These are phyloP conservation scores for Erysimum cheiranthoides DNA, from an alignment of 345 rosid genomes.

Conservation along the genomic window DNA sequence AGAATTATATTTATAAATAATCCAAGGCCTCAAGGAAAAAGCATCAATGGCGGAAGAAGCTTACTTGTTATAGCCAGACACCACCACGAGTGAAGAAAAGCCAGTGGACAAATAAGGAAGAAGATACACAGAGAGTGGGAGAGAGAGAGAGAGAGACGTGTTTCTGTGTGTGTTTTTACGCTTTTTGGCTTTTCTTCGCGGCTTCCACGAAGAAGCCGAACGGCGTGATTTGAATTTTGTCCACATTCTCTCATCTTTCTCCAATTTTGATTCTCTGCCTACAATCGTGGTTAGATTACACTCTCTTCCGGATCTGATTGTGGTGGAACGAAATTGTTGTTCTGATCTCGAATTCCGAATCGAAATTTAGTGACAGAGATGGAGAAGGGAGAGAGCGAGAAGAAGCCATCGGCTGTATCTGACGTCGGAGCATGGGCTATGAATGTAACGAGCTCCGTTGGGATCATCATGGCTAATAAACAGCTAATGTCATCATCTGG, in stretches of 20 bases:
- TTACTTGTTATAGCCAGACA: conserved; percentile 38
- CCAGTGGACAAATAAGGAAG: conserved; percentile 16
- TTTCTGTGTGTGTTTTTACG: neutral
- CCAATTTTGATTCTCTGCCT: neutral
- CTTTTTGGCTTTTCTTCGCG: conserved; percentile 18
- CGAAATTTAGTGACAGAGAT: conserved; percentile 12
- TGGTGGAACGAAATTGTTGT: neutral
- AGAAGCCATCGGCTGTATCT: conserved; percentile 62
- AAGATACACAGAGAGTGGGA: conserved; percentile 10
- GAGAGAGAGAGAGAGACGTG: neutral
- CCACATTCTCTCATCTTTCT: conserved; percentile 15
- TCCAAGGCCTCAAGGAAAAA: conserved; percentile 19
- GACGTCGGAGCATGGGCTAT: conserved; percentile 95
- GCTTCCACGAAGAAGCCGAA: conserved; percentile 19
- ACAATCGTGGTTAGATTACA: too few relatives aligned
- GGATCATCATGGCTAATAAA: conserved; percentile 96
- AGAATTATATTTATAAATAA: neutral
- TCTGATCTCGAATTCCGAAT: neutral
- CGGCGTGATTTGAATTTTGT: conserved; percentile 1
- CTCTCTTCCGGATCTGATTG: conserved; percentile 23
- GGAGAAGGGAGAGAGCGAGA: conserved; percentile 46
- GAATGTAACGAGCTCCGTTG: conserved; percentile 93
- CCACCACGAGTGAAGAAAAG: conserved; percentile 31
- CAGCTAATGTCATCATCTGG: conserved; percentile 90
- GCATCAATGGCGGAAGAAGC: conserved; percentile 43